Percentiles rank a stretch among this genome's conserved stretches.
These are phyloP conservation scores for Scenedesmus sp. DNA, from an alignment of 163 green algal species.

Conservation along the genomic window DNA sequence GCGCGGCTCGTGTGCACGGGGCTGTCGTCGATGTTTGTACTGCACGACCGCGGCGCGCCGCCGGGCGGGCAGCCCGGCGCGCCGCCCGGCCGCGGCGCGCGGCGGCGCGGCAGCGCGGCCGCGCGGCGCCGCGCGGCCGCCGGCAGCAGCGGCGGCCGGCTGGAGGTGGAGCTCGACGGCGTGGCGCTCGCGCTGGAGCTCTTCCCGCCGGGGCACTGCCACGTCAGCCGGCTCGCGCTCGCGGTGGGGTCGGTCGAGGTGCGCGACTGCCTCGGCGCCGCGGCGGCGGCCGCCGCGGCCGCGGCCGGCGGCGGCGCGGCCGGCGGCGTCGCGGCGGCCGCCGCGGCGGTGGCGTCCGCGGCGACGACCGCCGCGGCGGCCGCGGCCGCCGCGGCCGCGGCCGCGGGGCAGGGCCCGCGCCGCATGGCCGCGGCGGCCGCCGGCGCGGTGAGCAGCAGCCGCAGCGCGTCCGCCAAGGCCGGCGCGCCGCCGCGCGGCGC, in stretches of 20 bases:
- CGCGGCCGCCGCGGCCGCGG: conserved; percentile 14
- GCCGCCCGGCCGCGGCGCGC: not conserved
- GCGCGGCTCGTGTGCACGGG: conserved; percentile 7
- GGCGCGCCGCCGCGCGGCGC: not conserved
- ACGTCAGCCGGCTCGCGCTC: conserved; percentile 25
- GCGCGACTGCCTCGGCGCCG: conserved; percentile 42
- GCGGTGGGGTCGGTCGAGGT: conserved; percentile 48
- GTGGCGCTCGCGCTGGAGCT: conserved; percentile 22
- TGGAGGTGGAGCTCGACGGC: conserved; percentile 51
- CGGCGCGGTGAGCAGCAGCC: not conserved
- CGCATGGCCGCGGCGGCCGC: conserved; percentile 19
- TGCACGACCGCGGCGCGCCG: conserved; percentile 26
- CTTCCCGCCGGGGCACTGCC: conserved; percentile 17
- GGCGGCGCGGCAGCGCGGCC: not conserved
- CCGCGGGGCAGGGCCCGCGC: conserved; percentile 24
- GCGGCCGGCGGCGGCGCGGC: not conserved
- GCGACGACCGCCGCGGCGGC: conserved; percentile 13
- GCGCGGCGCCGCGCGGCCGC: not conserved
- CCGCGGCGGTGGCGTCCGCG: conserved; percentile 1
- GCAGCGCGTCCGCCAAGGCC: not conserved
- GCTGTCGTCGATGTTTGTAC: conserved; percentile 37
- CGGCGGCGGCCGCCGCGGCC: conserved; percentile 15
- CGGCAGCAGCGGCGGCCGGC: conserved; percentile 21
- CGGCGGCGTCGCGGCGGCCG: conserved; percentile 17
- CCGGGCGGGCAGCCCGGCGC: no score